phyloP scores from a whole-genome alignment of 768 basidiomycete genomes.

The Russula foetens region DNA sequence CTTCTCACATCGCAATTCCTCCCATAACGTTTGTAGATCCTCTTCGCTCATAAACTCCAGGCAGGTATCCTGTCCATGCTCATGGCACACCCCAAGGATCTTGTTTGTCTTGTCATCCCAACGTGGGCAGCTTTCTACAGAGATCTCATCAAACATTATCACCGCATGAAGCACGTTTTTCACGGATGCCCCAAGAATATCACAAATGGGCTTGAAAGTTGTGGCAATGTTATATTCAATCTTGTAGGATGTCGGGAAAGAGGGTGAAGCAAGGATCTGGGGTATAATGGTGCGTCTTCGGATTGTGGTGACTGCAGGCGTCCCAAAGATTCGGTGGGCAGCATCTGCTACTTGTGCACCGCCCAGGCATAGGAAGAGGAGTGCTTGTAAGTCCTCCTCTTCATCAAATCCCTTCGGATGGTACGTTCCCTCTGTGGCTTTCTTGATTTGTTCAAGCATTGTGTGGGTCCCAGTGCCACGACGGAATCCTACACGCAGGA shows the following conservation, averaged over 20 bases:
- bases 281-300: not conserved
- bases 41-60: not conserved
- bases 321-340: not conserved
- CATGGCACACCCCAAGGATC: not conserved
- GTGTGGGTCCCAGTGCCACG: not conserved
- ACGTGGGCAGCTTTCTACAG: not conserved
- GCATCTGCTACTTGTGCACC: not conserved
- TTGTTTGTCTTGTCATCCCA: slow-evolving; percentile 3
- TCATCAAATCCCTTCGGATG: not conserved
- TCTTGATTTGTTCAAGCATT: not conserved
- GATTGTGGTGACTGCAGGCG: not conserved
- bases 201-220: not conserved
- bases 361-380: not conserved
- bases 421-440: not conserved
- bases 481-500: not conserved
- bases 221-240: not conserved
- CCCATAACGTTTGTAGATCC: not conserved
- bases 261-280: not conserved
- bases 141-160: not conserved
- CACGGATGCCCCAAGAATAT: not conserved
- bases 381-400: not conserved
- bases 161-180: not conserved
- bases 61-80: not conserved
- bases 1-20: not conserved
- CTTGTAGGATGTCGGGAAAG: not conserved